These are phyloP conservation scores for Volvox africanus DNA, from an alignment of 139 green algal genomes.

Conservation along the genomic window DNA sequence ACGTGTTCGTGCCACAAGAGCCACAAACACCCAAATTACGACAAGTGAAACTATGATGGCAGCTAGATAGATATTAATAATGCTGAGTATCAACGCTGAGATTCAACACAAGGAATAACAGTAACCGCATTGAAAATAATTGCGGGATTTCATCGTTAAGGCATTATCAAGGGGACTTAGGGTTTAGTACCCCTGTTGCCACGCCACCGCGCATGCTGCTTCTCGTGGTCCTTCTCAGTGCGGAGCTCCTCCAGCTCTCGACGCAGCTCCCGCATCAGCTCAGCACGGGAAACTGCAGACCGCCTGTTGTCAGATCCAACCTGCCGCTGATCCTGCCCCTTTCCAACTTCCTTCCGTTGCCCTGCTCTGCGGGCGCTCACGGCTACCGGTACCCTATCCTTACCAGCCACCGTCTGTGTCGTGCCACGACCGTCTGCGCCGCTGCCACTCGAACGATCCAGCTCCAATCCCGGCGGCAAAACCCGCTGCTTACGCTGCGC, in stretches of 20 bases:
- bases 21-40: too few species aligned
- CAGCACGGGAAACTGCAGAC: neutral
- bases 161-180: neutral
- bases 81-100: too few species aligned
- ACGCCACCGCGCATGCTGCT: neutral
- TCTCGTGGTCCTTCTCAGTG: constrained; percentile 46
- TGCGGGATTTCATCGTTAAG: too few species aligned
- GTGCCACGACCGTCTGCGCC: neutral
- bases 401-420: too few species aligned
- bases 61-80: too few species aligned
- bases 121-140: too few species aligned
- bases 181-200: neutral
- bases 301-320: neutral
- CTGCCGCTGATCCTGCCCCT: neutral
- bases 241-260: constrained; percentile 58
- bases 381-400: too few species aligned
- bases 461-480: neutral
- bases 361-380: neutral
- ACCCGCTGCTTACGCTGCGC: neutral
- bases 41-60: too few species aligned
- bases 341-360: neutral
- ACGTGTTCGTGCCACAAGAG: too few species aligned
- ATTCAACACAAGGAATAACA: too few species aligned
- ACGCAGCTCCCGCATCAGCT: constrained; percentile 42
- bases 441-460: neutral